Evolutionary conservation across 2,329 filamentous ascomycete genomes (phyloP), one percentile per base, ranked within the genome.

Genomic region (Colletotrichum abscissum): DNA sequence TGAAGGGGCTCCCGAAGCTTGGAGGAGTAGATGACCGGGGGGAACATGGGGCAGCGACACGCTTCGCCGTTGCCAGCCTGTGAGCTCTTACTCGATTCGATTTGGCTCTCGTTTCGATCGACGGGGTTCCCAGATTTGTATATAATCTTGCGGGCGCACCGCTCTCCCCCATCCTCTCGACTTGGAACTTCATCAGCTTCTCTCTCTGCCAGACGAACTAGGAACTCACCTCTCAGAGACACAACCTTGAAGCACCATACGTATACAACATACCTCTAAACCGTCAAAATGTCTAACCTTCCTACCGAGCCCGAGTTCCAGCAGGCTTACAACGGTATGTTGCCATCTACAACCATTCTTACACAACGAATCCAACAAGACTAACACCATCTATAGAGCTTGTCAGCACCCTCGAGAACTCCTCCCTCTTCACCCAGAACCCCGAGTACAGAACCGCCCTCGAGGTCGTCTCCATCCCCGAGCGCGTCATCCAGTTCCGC

Each of bases 401-500:
- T 78, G 94, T 90, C 84, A 97, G 93, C 81, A 98, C 95, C 75
- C 94, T 99, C 82, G 95, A 98, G 88, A 92, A 95, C 89, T 97
- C 93, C 85, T 92, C 92, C 76, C 93, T 99, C 77, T 98, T 98
- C 89, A 83, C 95, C 84, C 93, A 97, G 88, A 92, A 97, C 87
- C 97, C 96, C 78, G 95, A 98, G 86, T 98, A 97, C 92, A 92
- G 92, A 85, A 97, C 92, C 79, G 97, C 96, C 73, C 93, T 98
- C 78, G 89, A 93, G 81, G 92, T 99, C 79, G 92, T 92, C 82
- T 92, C 96, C 78, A 92, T 98, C 81, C 97, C 97, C 70, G 97
- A 99, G 91, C 95, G 97, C 77, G 86, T 98, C 81, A 94, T 98
- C 83, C 95, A 98, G 87, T 99, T 99, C 92, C 93, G 97, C 78